Percentiles rank a stretch among this genome's conserved stretches.
Evolutionary conservation across 345 rosid genomes (phyloP).

Genomic region (Gossypium bickii): DNA sequence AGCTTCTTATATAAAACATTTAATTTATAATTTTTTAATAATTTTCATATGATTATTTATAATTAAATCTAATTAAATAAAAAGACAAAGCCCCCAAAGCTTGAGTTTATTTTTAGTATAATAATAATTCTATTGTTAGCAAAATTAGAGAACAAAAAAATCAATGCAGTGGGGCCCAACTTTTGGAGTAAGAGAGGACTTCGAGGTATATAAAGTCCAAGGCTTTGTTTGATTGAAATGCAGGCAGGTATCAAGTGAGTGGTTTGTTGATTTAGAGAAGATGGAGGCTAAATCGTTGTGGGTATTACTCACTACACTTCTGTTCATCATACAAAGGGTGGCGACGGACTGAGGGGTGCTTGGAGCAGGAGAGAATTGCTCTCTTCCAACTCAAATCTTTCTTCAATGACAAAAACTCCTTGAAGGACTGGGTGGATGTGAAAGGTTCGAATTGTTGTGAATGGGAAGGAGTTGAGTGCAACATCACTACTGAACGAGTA

Average conservation of each 20-base stretch:
- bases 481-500: neutral
- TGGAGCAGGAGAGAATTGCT: conserved; percentile 9
- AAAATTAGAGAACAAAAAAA: too few species aligned
- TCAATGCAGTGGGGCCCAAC: neutral
- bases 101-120: too few species aligned
- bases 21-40: too few species aligned
- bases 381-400: neutral
- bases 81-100: too few species aligned
- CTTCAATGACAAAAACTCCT: neutral
- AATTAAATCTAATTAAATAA: too few species aligned
- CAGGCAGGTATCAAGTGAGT: neutral
- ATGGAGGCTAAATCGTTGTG: neutral
- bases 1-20: too few species aligned
- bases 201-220: neutral
- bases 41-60: too few species aligned
- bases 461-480: neutral
- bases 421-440: neutral
- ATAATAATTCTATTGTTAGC: too few species aligned
- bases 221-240: neutral
- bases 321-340: neutral
- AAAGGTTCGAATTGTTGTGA: neutral
- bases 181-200: neutral
- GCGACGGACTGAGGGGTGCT: neutral
- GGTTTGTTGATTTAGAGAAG: neutral
- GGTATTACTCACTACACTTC: neutral